These are phyloP conservation scores for Paecilomyces formosus DNA, from an alignment of 2,329 filamentous ascomycete species.

Conservation along the genomic window DNA sequence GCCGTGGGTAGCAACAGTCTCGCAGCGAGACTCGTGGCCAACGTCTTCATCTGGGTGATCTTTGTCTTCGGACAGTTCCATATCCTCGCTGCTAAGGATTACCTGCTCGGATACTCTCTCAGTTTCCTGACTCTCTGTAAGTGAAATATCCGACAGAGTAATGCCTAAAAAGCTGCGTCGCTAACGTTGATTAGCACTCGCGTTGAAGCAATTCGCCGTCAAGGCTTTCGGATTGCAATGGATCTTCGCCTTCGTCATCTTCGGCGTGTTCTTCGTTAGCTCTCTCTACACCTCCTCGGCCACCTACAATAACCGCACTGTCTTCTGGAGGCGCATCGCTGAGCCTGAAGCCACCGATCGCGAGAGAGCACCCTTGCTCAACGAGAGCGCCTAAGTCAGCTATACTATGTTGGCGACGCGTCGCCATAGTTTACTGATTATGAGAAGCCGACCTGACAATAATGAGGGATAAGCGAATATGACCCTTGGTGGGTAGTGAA, in stretches of 20 bases:
- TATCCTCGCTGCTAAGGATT: conserved; percentile 64
- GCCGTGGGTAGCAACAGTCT: conserved; percentile 63
- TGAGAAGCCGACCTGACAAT: not conserved
- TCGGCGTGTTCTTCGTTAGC: conserved; percentile 63
- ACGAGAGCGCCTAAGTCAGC: conserved; percentile 24
- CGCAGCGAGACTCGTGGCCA: conserved; percentile 71
- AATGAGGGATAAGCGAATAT: not conserved
- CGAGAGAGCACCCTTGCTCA: conserved; percentile 48
- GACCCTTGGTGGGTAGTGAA: not conserved
- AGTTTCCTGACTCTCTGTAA: conserved; percentile 64
- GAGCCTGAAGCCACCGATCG: conserved; percentile 39
- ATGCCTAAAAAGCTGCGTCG: not conserved
- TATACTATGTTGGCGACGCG: too few species aligned
- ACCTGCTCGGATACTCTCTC: conserved; percentile 71
- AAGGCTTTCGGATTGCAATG: conserved; percentile 76
- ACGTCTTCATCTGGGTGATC: conserved; percentile 82
- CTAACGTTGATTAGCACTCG: conserved; percentile 46
- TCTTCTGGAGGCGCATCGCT: conserved; percentile 24
- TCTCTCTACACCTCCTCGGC: conserved; percentile 44
- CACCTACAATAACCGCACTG: conserved; percentile 27
- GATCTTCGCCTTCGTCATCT: conserved; percentile 86
- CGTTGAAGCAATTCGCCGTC: conserved; percentile 66
- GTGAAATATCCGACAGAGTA: conserved; percentile 13
- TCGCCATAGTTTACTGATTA: not conserved
- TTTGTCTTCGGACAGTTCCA: conserved; percentile 71